Evolutionary conservation across 805 yeast genomes (phyloP).

Genomic region (Candida tammaniensis): DNA sequence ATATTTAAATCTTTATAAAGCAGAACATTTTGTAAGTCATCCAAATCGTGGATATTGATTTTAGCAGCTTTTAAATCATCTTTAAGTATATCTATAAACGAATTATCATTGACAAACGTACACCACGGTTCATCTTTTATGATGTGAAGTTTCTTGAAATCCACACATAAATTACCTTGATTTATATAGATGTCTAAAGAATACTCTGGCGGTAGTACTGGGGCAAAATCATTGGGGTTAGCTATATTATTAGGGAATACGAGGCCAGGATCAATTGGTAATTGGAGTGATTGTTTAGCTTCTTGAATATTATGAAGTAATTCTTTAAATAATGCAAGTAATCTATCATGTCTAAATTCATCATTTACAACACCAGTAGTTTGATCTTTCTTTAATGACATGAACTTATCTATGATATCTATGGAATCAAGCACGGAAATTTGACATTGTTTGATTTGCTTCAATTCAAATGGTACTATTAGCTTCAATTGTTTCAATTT

Average conservation of each 20-base stretch:
- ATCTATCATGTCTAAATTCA: conserved; percentile 11
- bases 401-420: conserved; percentile 18
- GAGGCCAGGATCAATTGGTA: conserved; percentile 48
- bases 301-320: conserved; percentile 24
- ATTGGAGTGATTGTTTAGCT: conserved; percentile 34
- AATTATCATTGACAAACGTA: conserved; percentile 35
- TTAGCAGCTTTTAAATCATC: conserved; percentile 44
- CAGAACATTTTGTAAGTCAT: conserved; percentile 14
- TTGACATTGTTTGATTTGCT: conserved; percentile 7
- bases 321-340: conserved; percentile 23
- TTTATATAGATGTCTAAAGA: conserved; percentile 57
- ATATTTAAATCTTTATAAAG: conserved; percentile 13
- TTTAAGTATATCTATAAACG: conserved; percentile 57
- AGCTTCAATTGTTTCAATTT: conserved; percentile 18
- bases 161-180: conserved; percentile 63
- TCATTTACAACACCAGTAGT: conserved; percentile 7
- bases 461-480: conserved; percentile 5
- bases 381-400: conserved; percentile 4
- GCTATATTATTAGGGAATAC: conserved; percentile 58
- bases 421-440: conserved; percentile 33
- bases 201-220: conserved; percentile 44
- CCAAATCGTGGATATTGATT: conserved; percentile 20
- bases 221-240: conserved; percentile 37
- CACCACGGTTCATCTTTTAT: conserved; percentile 65
- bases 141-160: conserved; percentile 48